Base-by-base conservation (phyloP, 495 filamentous ascomycete species). In the Aspergillus egyptiacus region DNA sequence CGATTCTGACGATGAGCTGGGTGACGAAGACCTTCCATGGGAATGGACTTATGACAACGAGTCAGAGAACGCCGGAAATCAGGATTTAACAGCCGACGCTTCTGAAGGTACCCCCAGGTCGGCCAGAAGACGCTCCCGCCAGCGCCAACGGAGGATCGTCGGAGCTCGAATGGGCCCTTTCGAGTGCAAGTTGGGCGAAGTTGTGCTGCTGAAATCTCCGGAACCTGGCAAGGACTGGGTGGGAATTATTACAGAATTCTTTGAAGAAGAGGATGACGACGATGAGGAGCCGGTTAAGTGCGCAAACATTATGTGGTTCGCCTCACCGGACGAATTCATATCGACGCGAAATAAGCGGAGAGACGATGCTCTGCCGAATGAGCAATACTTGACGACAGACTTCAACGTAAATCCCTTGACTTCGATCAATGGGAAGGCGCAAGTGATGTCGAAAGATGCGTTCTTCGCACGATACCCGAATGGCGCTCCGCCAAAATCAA, bases 1-100 rank as follows among this genome's bases (percentile, higher is more conserved):
- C 46, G 89, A 94, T 61, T 95, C 89, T 10, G 91, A 96, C 69
- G 90, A 96, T 56, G 91, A 96, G 61, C 75, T 94, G 8, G 89
- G 89, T 15, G 70, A 80, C 14, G 89, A 93, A 45, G 89, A 95
- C 64, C 71, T 75, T 33, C 88, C 89, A 1, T 98, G 93, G 93
- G 82, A 94, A 62, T 98, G 91, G 91, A 82, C 96, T 23, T 93
- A 93, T 67, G 73, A 73, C 23, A 53, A 66, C 3, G 57, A 66
- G 20, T 47, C 62, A 14, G 58, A 65, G 5, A 42, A 56, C 2
- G 55, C 5, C 52, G 63, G 2, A 44, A 59, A 1, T 54, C 59
- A 7, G 1, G 53, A 62, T 32, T 46, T 54, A 6, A 57, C 32
- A n/a, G 54, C 52, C 13, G 61, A 55, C 5, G 61, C 42, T n/a